A percentile compares a stretch with the other conserved stretches of the same genome.
These are phyloP conservation scores for Corinectria fuckeliana DNA, from an alignment of 2,329 filamentous ascomycete genomes.

Conservation along the genomic window DNA sequence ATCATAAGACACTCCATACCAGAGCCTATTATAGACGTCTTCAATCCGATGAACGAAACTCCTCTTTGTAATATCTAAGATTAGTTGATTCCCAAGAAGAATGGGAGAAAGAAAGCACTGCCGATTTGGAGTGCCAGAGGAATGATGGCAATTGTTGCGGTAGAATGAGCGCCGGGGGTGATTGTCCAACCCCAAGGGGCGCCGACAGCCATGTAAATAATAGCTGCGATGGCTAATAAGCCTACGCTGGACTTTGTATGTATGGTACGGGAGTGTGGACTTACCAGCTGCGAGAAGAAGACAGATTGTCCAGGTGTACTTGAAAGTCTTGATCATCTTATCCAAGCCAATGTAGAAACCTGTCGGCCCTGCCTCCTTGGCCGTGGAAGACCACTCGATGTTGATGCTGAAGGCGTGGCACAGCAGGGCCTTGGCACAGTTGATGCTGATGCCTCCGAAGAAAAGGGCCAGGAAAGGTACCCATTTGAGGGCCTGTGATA, in stretches of 20 bases:
- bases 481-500: conserved; percentile 37
- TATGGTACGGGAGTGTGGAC: neutral
- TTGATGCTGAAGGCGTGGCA: conserved; percentile 37
- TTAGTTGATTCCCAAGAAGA: conserved; percentile 30
- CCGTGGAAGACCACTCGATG: conserved; percentile 41
- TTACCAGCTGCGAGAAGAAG: conserved; percentile 22
- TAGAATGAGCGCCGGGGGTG: conserved; percentile 30
- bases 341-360: conserved; percentile 43
- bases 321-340: conserved; percentile 53
- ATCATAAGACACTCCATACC: neutral
- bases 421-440: conserved; percentile 38
- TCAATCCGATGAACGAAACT: neutral
- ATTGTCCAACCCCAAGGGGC: conserved; percentile 38
- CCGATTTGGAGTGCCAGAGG: conserved; percentile 35
- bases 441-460: conserved; percentile 40
- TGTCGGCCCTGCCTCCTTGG: conserved; percentile 38
- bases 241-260: neutral
- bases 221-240: conserved; percentile 14
- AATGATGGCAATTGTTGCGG: conserved; percentile 37
- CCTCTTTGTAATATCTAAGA: neutral
- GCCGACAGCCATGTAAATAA: conserved; percentile 36
- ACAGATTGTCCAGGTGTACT: conserved; percentile 44
- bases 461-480: conserved; percentile 38
- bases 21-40: neutral
- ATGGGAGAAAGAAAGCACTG: conserved; percentile 31